Evolutionary conservation across 176 grass and related monocot species (phyloP).

Genomic region (Triticum timopheevii): DNA sequence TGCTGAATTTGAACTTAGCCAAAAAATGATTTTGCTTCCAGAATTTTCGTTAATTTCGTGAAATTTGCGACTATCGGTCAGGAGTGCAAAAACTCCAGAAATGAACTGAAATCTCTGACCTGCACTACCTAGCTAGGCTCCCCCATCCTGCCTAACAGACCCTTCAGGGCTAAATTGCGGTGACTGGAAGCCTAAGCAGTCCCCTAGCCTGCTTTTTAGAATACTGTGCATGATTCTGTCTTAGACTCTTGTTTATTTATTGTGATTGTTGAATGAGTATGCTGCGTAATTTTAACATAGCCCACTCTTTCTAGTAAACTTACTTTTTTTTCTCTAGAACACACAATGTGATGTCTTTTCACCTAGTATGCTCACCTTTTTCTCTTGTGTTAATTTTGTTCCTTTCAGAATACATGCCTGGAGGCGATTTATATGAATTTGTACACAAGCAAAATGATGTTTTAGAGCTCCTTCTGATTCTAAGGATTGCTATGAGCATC

Average conservation of each 20-base stretch:
- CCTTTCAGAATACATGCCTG: slow-evolving; percentile 83
- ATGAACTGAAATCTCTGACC: too few species aligned
- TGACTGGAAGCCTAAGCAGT: not conserved
- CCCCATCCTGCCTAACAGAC: not conserved
- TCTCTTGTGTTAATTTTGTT: slow-evolving; percentile 24
- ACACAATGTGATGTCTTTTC: not conserved
- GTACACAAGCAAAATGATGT: slow-evolving; percentile 63
- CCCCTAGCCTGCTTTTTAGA: not conserved
- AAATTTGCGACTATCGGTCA: too few species aligned
- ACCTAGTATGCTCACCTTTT: slow-evolving; percentile 17
- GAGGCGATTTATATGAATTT: slow-evolving; percentile 83
- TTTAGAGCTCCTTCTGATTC: slow-evolving; percentile 55
- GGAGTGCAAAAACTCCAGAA: too few species aligned
- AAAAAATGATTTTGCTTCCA: too few species aligned
- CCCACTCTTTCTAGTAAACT: not conserved
- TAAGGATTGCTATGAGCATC: slow-evolving; percentile 68
- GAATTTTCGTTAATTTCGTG: too few species aligned
- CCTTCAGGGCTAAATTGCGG: not conserved
- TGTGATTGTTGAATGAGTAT: not conserved
- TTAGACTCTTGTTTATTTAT: slow-evolving; percentile 12
- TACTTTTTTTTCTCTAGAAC: not conserved
- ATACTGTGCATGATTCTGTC: not conserved
- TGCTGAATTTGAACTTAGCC: too few species aligned
- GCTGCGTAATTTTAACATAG: not conserved
- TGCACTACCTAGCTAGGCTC: not conserved